phyloP scores from a whole-genome alignment of 139 green algal species.

The Helicosporidium sp. region DNA sequence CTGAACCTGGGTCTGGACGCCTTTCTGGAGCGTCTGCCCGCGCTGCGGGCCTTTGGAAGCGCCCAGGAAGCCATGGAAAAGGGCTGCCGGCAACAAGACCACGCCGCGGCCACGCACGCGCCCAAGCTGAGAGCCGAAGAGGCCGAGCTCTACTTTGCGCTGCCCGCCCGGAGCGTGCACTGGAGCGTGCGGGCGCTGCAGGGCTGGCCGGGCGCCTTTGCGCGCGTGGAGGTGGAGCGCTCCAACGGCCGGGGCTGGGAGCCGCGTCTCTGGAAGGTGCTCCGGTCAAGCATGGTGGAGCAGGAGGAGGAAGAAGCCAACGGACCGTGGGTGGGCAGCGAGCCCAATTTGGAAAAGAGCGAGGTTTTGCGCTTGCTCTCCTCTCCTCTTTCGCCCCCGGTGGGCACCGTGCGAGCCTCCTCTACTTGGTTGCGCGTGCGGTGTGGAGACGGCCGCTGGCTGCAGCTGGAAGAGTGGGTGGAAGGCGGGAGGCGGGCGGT shows the following conservation, averaged over 20 bases:
- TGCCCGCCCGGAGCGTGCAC: slow-evolving; percentile 39
- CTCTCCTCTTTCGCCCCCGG: too few relatives aligned
- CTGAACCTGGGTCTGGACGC: slow-evolving; percentile 45
- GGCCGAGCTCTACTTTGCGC: slow-evolving; percentile 39
- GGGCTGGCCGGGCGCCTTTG: slow-evolving; percentile 52
- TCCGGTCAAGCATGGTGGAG: slow-evolving; percentile 11
- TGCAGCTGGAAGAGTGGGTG: too few relatives aligned
- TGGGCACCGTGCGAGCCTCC: too few relatives aligned
- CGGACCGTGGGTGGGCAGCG: background rate
- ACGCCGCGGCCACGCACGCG: slow-evolving; percentile 39
- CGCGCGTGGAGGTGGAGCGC: slow-evolving; percentile 21
- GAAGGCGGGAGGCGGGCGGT: background rate
- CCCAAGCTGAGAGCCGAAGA: slow-evolving; percentile 66
- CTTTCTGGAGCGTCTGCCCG: slow-evolving; percentile 39
- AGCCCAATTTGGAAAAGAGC: too few relatives aligned
- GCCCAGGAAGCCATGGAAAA: too few relatives aligned
- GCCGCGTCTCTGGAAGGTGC: slow-evolving; percentile 24
- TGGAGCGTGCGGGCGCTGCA: slow-evolving; percentile 68
- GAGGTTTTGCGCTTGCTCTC: too few relatives aligned
- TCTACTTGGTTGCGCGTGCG: too few relatives aligned
- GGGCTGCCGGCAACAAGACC: slow-evolving; percentile 53
- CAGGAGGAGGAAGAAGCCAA: too few relatives aligned
- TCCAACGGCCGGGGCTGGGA: background rate
- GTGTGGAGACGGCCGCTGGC: too few relatives aligned
- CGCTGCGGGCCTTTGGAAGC: slow-evolving; percentile 46